Conservation (phyloP, 192 early-diverging fungal genomes). For the Podila epigama region DNA sequence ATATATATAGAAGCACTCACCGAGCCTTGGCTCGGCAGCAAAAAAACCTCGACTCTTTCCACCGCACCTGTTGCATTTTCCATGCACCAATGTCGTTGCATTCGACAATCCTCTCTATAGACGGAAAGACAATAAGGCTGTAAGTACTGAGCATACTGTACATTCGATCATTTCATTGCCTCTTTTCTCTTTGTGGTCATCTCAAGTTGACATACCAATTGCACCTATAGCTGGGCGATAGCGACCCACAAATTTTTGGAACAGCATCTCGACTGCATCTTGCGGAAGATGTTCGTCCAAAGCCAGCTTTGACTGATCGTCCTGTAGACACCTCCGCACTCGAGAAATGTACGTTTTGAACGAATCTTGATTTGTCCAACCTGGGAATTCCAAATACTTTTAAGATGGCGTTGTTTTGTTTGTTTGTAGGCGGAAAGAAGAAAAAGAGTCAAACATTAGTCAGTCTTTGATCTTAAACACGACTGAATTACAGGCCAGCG, state of each 20-base stretch:
- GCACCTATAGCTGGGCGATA: conserved; percentile 9
- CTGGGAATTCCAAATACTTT: conserved; percentile 20
- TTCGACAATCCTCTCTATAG: conserved; percentile 10
- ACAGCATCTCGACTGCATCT: conserved; percentile 19
- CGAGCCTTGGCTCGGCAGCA: too few relatives aligned
- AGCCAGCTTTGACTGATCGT: conserved; percentile 27
- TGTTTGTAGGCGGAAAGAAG: conserved; percentile 3
- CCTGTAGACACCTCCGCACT: conserved; percentile 8
- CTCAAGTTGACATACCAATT: conserved; percentile 10
- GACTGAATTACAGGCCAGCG: background rate
- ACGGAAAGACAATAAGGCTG: conserved; percentile 1
- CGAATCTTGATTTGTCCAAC: conserved; percentile 11
- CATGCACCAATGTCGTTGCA: background rate
- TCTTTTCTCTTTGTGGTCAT: conserved; percentile 4
- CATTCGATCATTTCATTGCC: conserved; percentile 1
- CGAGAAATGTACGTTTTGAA: conserved; percentile 21
- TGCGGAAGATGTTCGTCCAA: conserved; percentile 6
- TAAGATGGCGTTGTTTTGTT: background rate
- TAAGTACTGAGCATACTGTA: conserved; percentile 11
- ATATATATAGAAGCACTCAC: too few relatives aligned
- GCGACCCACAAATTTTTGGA: conserved; percentile 14
- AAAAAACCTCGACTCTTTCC: too few relatives aligned
- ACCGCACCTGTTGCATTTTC: too few relatives aligned
- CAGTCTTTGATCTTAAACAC: background rate
- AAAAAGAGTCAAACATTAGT: background rate